Evolutionary conservation across 2,329 filamentous ascomycete genomes (phyloP).

Genomic region (Dactylonectria macrodidyma): DNA sequence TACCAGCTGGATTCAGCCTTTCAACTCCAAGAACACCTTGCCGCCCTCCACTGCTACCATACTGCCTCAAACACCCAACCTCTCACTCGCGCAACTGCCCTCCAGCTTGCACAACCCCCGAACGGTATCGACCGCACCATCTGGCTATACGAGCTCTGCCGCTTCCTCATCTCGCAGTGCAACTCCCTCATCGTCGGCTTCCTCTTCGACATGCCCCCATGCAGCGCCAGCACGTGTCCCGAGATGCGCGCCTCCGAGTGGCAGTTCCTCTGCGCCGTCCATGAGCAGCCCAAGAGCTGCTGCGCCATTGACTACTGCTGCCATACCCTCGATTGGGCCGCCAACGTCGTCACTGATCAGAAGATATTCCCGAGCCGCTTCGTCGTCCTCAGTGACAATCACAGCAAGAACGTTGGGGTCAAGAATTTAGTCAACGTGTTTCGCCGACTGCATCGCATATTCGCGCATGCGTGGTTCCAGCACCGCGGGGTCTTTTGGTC

Average conservation of each 20-base stretch:
- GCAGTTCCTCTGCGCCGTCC: conserved; percentile 98
- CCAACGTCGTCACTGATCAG: conserved; percentile 91
- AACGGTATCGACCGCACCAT: conserved; percentile 86
- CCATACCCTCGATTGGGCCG: conserved; percentile 98
- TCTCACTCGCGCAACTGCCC: conserved; percentile 82
- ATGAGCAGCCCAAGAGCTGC: conserved; percentile 96
- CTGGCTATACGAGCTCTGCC: conserved; percentile 98
- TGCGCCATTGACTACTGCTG: conserved; percentile 99
- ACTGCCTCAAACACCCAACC: conserved; percentile 78
- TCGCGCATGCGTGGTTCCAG: conserved; percentile 99
- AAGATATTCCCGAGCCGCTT: conserved; percentile 96
- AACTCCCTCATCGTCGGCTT: conserved; percentile 94
- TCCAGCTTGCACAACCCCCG: conserved; percentile 84
- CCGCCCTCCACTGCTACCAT: conserved; percentile 88
- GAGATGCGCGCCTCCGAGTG: conserved; percentile 99
- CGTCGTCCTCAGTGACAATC: conserved; percentile 67
- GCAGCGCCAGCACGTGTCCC: conserved; percentile 89
- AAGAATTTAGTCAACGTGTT: conserved; percentile 97
- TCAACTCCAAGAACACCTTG: conserved; percentile 96
- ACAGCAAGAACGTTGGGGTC: conserved; percentile 75
- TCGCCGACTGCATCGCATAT: conserved; percentile 93
- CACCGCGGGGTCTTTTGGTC: conserved; percentile 96
- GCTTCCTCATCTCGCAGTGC: conserved; percentile 94
- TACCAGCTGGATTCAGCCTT: conserved; percentile 94
- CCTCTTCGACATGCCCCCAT: conserved; percentile 90